Evolutionary conservation across 2,329 filamentous ascomycete genomes (phyloP), one percentile per base, ranked within the genome.

Genomic region (Tolypocladium amazonense): DNA sequence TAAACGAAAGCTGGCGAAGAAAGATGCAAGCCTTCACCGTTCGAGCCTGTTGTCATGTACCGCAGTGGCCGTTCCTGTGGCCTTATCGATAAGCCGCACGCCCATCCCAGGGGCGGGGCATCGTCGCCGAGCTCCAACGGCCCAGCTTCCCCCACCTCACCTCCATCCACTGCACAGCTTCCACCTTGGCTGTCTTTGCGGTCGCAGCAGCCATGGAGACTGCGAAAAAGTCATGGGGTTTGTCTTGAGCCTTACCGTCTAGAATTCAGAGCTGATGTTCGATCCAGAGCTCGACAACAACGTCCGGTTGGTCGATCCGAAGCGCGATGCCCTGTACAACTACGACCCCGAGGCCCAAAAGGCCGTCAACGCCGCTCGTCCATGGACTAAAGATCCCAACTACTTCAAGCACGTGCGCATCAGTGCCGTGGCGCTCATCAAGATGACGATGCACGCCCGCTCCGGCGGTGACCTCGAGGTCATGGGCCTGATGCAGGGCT

Each of bases 371-470:
- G 76, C 81, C 14, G 78, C 81, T 27, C 83, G 83, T 58, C 92
- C 92, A 62, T 97, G 94, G 94, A 78, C 77, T 56, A 79, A 78
- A 55, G 87, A 97, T 70, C 87, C 88, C 0, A 82, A 91, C 73
- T 87, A 97, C 79, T 99, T 97, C 83, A 95, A 93, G 72, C 83
- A 89, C 58, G 91, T 97, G 55, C 90, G 92, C 68, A 93, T 99
- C 75, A 95, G 90, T 58, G 92, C 94, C 61, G 88, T 96, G 15
- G 94, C 94, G 6, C 84, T 99, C 61, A 84, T 97, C 67, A 99
- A 99, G 78, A 99, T 99, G 94, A 91, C 95, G 64, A 97, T 97
- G 90, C 94, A 99, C 73, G 94, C 94, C 12, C 89, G 94, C n/a
- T 92, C 91, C 0, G 94, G 94, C 65, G 93, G 94, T 60, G 86